Evolutionary conservation across 2,329 filamentous ascomycete species (phyloP).

Genomic region (Cladophialophora carrionii): DNA sequence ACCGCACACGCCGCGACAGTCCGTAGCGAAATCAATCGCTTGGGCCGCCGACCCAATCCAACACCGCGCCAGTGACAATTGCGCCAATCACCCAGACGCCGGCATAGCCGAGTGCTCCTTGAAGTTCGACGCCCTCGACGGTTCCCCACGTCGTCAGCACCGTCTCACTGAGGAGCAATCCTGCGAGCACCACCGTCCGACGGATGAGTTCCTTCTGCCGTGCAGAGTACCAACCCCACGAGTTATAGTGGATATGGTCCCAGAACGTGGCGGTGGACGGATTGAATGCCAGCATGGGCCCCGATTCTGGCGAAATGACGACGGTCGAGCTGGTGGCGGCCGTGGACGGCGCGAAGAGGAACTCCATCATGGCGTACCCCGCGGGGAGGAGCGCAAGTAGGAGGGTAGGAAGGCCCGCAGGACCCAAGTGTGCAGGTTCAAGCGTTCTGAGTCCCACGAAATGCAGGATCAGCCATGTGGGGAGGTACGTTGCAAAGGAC

Average conservation of each 20-base stretch:
- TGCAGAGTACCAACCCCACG: conserved; percentile 65
- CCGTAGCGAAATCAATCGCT: conserved; percentile 30
- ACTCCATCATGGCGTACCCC: conserved; percentile 71
- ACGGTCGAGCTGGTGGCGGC: conserved; percentile 46
- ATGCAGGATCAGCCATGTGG: conserved; percentile 70
- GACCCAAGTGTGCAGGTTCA: conserved; percentile 66
- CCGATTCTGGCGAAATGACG: conserved; percentile 29
- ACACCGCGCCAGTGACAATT: conserved; percentile 61
- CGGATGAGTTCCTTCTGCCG: conserved; percentile 66
- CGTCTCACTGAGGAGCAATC: conserved; percentile 55
- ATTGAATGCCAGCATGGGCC: conserved; percentile 56
- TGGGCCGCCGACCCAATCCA: conserved; percentile 54
- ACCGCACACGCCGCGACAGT: neutral
- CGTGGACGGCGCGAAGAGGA: conserved; percentile 69
- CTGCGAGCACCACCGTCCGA: conserved; percentile 60
- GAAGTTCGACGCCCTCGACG: conserved; percentile 69
- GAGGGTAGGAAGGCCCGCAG: conserved; percentile 53
- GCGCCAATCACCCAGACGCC: conserved; percentile 72
- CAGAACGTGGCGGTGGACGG: conserved; percentile 66
- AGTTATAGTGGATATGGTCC: conserved; percentile 64
- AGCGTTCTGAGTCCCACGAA: conserved; percentile 74
- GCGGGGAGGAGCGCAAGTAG: conserved; percentile 64
- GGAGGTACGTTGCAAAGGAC: conserved; percentile 71
- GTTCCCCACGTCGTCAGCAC: conserved; percentile 68
- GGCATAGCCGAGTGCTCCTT: conserved; percentile 73